These are phyloP conservation scores for Areca catechu DNA, from an alignment of 176 grass and related monocot genomes.

Conservation along the genomic window DNA sequence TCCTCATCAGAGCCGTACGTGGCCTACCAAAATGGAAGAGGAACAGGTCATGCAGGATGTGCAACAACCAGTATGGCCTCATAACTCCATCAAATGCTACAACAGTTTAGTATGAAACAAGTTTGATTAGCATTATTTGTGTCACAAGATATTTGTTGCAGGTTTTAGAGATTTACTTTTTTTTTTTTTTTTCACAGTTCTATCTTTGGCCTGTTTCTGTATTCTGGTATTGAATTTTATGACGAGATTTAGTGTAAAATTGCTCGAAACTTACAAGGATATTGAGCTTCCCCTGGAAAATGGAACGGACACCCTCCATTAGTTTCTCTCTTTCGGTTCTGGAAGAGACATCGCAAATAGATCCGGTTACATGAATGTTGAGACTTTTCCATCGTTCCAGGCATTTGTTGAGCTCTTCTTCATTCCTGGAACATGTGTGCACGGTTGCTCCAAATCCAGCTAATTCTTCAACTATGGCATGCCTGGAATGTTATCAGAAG, in stretches of 20 bases:
- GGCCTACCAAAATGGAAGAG: no score
- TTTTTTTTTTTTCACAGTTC: no score
- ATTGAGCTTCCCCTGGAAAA: conserved; percentile 34
- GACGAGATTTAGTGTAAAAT: neutral
- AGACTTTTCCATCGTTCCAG: conserved; percentile 17
- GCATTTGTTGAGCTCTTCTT: conserved; percentile 23
- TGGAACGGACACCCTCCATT: conserved; percentile 4
- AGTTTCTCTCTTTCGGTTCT: conserved; percentile 18
- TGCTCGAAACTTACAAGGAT: conserved; percentile 19
- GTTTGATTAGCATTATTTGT: no score
- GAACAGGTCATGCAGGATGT: no score
- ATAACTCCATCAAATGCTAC: no score
- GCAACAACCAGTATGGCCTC: no score
- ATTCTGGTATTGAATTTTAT: neutral
- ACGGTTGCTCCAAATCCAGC: conserved; percentile 26
- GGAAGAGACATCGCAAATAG: conserved; percentile 37
- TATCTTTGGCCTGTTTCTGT: no score
- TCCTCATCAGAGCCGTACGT: no score
- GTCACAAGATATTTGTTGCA: no score
- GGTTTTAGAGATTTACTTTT: no score
- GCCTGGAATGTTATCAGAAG: conserved; percentile 1
- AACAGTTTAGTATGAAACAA: no score
- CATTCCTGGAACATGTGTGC: conserved; percentile 30
- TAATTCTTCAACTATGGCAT: conserved; percentile 37
- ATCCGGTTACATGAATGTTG: conserved; percentile 9